Base-by-base conservation (phyloP, 1,284 basidiomycete species). In the Ganoderma lingzhi region DNA sequence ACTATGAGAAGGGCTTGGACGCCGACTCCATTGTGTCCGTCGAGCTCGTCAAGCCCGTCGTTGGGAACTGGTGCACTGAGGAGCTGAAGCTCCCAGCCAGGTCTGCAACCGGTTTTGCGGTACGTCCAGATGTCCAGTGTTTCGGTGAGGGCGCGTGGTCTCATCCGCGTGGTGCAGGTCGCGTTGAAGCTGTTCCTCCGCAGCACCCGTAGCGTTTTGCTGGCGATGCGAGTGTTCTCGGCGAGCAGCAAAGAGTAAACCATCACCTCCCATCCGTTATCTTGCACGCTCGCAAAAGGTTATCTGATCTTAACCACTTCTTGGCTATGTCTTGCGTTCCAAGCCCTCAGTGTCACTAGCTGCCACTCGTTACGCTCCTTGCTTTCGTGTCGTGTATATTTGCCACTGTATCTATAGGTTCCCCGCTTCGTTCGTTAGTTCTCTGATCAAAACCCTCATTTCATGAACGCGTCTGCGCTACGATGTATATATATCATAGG, bases 351-450 rank as follows among this genome's bases (percentile, higher is more conserved):
- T 28, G 39, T 56, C 55, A 32, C 17, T 8, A 35, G 32, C 19
- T 35, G 55, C 28, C 28, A 15, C 6, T 32, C 30, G 15, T 56
- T 14, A 56, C 55, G 48, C 32, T 56, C 55, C 30, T 19, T 56
- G 8, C 55, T 35, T 30, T 56, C 30, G 30, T 17, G 17, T 35
- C 23, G 15, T 17, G 55, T 56, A 56, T 56, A 32, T 17, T 17
- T 35, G 15, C 15, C 32, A 56, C 55, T 35, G 30, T 32, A 56
- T 56, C 55, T 56, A 56, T 56, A 56, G 55, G 30, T 23, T 56
- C 32, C 15, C 55, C 6, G 14, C 55, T 35, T 19, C 28, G 55
- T 56, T 10, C 17, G 28, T 17, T 56, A 3, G 2, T 51, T 28
- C 23, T 12, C 48, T 10, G n/a, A 10, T 1, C 10, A 23, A 51